These are phyloP conservation scores for Polysphondylium violaceum DNA, from an alignment of 78 protist species.

Conservation along the genomic window DNA sequence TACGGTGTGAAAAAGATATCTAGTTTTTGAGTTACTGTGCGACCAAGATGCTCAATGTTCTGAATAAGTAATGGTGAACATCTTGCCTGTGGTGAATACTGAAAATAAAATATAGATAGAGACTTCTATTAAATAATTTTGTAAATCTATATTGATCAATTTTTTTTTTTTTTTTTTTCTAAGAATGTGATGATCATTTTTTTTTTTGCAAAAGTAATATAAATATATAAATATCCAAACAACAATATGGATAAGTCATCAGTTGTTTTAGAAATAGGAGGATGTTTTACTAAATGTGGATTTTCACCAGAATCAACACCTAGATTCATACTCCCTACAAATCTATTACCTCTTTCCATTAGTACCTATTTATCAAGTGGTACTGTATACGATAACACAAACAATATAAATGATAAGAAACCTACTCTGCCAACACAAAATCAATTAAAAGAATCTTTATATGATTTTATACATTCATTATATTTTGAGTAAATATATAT, in stretches of 20 bases:
- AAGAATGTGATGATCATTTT: no score
- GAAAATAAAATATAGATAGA: no score
- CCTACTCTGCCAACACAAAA: constrained; percentile 7
- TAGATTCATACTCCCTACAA: constrained; percentile 51
- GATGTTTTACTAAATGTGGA: constrained; percentile 62
- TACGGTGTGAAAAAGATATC: no score
- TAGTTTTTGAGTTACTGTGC: no score
- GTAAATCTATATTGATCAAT: no score
- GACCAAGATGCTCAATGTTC: no score
- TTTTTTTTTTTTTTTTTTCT: no score
- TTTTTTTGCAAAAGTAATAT: no score
- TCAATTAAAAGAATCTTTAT: constrained; percentile 42
- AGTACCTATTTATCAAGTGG: constrained; percentile 44
- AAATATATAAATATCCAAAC: neutral
- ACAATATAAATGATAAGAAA: constrained; percentile 8
- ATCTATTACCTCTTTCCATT: constrained; percentile 37
- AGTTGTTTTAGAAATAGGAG: constrained; percentile 60
- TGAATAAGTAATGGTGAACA: no score
- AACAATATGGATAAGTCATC: constrained; percentile 60
- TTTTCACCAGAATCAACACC: constrained; percentile 63
- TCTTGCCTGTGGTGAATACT: no score
- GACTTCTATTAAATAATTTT: no score
- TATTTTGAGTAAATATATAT: constrained; percentile 30
- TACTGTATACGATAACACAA: neutral
- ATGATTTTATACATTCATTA: constrained; percentile 25